Percentiles rank a stretch among this genome's conserved stretches.
Evolutionary conservation across 768 basidiomycete species (phyloP).

Genomic region (Pholiota conissans): DNA sequence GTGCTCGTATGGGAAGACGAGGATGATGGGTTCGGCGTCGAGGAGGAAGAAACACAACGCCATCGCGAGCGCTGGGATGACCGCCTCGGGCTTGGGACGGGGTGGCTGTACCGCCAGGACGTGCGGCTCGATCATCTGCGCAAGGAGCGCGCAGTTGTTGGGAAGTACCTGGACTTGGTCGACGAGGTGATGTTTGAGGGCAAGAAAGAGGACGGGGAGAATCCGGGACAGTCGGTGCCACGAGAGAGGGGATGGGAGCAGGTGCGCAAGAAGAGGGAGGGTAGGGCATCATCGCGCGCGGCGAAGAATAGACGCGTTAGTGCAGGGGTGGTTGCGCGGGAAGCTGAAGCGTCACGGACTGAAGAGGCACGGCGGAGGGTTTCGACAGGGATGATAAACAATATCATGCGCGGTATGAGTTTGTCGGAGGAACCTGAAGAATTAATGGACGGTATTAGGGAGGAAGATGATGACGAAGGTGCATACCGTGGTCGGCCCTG

Average conservation of each 20-base stretch:
- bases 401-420: conserved; percentile 52
- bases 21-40: conserved; percentile 29
- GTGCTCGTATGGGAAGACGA: conserved; percentile 81
- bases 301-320: conserved; percentile 50
- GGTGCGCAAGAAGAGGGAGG: conserved; percentile 46
- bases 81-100: conserved; percentile 73
- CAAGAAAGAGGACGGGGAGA: conserved; percentile 41
- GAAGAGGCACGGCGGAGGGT: conserved; percentile 42
- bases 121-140: conserved; percentile 50
- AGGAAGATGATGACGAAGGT: conserved; percentile 35
- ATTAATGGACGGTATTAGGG: conserved; percentile 38
- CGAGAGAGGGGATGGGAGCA: conserved; percentile 46
- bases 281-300: conserved; percentile 38
- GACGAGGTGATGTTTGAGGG: conserved; percentile 78
- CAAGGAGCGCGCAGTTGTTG: conserved; percentile 59
- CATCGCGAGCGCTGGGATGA: conserved; percentile 74
- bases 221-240: background rate
- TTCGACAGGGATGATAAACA: conserved; percentile 58
- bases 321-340: background rate
- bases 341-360: conserved; percentile 32
- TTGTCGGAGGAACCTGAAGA: conserved; percentile 59
- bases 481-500: background rate
- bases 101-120: conserved; percentile 80
- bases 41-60: conserved; percentile 28
- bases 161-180: conserved; percentile 71